Base-by-base conservation (phyloP, 2,329 filamentous ascomycete species). In the Claviceps cyperi region DNA sequence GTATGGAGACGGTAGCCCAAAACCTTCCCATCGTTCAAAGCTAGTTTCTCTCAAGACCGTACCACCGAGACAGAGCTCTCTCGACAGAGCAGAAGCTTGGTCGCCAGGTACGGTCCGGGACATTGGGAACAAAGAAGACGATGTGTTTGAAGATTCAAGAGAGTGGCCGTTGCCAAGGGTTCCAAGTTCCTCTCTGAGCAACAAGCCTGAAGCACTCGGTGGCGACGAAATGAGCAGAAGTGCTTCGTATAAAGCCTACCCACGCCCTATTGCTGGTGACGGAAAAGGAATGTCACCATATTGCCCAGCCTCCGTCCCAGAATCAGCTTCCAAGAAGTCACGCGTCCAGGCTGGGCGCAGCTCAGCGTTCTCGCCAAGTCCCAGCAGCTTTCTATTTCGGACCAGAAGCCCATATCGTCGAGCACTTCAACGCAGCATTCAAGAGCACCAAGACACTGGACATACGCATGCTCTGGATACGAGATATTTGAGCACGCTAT, bases 321-420 rank as follows among this genome's bases (percentile, higher is more conserved):
- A 39, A 11, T 40, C 39, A 17, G 17, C 43, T 1, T 39, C 54
- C 32, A 54, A 59, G 21, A 53, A 56, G 2, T 52, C 56, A 2
- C 65, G 59, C 41, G 56, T 62, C 0, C 52, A 71, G 5, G 68
- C 67, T 0, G 64, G 71, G 47, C 65, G 69, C 21, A 70, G 66
- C 51, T 74, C 73, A 1, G 70, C 68, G 0, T 75, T 77, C 55
- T 76, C 76, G 55, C 73, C 69, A 1, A 78, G 75, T 43, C 71
- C 73, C 2, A 63, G 67, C 1, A 69, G 68, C 15, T 71, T 76
- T 52, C 61, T 78, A 1, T 77, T 79, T 52, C 69, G 75, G 28
- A 74, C 74, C 0, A 64, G 69, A 24, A 81, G 76, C 49, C 76
- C 77, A 0, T 82, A 75, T 55, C 71, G 77, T 3, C 71, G 71